phyloP scores from a whole-genome alignment of 371 early-diverging fungal genomes.

The Haplosporangium sp. region DNA sequence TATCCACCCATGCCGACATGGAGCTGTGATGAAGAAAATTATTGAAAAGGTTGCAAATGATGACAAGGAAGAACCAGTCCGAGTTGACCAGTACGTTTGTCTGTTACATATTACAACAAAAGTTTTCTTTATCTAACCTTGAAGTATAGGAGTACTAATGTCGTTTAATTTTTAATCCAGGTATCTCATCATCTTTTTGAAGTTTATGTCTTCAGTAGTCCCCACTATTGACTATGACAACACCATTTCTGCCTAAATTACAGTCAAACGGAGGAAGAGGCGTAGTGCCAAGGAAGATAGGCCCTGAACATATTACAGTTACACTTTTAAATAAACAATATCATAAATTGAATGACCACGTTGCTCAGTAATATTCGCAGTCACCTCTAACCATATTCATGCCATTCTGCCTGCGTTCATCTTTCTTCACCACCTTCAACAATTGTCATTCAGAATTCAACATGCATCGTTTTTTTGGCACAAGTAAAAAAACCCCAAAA shows the following conservation, averaged over 20 bases:
- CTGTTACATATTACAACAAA: too few relatives aligned
- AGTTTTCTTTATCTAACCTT: too few relatives aligned
- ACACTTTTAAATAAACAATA: too few relatives aligned
- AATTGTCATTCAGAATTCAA: not conserved
- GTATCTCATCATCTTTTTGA: conserved; percentile 92
- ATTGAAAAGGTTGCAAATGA: conserved; percentile 82
- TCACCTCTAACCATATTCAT: too few relatives aligned
- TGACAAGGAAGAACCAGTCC: conserved; percentile 71
- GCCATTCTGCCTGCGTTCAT: conserved; percentile 23
- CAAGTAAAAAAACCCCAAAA: conserved; percentile 77
- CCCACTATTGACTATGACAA: conserved; percentile 99
- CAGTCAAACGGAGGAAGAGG: too few relatives aligned
- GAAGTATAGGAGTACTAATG: too few relatives aligned
- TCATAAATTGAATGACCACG: too few relatives aligned
- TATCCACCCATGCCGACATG: conserved; percentile 98
- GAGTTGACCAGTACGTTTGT: conserved; percentile 90
- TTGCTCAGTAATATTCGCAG: too few relatives aligned
- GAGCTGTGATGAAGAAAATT: conserved; percentile 97
- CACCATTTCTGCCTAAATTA: conserved; percentile 67
- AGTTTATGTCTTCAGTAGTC: conserved; percentile 95
- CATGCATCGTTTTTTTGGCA: conserved; percentile 91
- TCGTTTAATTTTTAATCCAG: conserved; percentile 33
- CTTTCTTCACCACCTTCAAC: not conserved
- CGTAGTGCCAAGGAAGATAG: too few relatives aligned
- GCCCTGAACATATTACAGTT: too few relatives aligned